A percentile compares a stretch with the other conserved stretches of the same genome.
Conservation (phyloP, 257 asterid genomes). For the Primulina tabacum region DNA sequence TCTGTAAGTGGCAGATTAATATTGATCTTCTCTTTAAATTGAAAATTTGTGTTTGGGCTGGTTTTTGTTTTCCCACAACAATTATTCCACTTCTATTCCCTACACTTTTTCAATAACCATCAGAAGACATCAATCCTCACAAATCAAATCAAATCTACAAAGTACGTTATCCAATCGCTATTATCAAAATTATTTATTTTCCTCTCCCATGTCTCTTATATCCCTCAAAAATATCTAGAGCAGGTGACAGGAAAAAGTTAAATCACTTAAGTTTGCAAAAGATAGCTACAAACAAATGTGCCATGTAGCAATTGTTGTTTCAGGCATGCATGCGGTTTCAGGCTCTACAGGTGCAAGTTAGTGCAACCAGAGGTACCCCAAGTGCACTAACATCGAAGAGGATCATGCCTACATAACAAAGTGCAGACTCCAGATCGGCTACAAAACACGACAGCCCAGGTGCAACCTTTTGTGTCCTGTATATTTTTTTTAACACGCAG, state of each 20-base stretch:
- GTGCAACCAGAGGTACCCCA: not conserved
- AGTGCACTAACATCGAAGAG: no score
- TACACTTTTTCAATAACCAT: not conserved
- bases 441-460: no score
- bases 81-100: not conserved
- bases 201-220: not conserved
- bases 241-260: not conserved
- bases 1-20: not conserved
- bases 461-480: no score
- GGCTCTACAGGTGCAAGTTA: not conserved
- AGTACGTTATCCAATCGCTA: not conserved
- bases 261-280: not conserved
- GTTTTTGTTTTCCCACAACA: not conserved
- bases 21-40: not conserved
- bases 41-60: not conserved
- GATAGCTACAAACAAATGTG: not conserved
- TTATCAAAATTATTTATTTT: no score
- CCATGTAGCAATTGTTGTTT: not conserved
- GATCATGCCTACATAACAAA: no score
- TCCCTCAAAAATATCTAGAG: not conserved
- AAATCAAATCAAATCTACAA: not conserved
- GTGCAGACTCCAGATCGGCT: no score
- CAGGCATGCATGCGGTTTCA: not conserved
- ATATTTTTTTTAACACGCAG: no score
- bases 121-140: not conserved